These are phyloP conservation scores for Ophiorrhiza pumila DNA, from an alignment of 257 asterid genomes.

Conservation along the genomic window DNA sequence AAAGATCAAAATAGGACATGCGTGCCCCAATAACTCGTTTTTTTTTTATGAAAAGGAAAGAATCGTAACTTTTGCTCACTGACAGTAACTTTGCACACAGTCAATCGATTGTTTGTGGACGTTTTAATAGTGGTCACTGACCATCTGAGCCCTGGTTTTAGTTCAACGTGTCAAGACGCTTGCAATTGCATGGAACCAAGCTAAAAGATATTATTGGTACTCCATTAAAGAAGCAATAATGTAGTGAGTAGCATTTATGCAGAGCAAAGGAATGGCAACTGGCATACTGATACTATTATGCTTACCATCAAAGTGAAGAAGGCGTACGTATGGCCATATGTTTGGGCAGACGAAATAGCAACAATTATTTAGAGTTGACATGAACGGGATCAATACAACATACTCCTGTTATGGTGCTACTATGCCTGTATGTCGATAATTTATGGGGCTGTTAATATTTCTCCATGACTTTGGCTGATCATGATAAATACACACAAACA, in stretches of 20 bases:
- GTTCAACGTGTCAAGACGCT: not conserved
- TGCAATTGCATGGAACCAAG: not conserved
- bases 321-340: conserved; percentile 6
- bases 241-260: not conserved
- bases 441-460: not conserved
- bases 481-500: no score
- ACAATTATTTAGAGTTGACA: not conserved
- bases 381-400: not conserved
- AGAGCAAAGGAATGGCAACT: not conserved
- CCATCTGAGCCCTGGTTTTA: conserved; percentile 3
- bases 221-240: not conserved
- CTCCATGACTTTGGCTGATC: not conserved
- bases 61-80: no score
- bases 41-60: no score
- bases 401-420: not conserved
- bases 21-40: not conserved
- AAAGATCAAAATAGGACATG: no score
- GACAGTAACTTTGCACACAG: not conserved
- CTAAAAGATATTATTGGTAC: not conserved
- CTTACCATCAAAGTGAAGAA: not conserved
- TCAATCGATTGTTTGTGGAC: not conserved
- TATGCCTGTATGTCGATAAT: not conserved
- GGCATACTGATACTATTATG: not conserved
- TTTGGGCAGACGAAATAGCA: not conserved
- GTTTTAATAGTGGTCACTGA: conserved; percentile 10